Evolutionary conservation across 1,139 yeast species (phyloP), one percentile per base, ranked within the genome.

Genomic region (Candida smagusa): DNA sequence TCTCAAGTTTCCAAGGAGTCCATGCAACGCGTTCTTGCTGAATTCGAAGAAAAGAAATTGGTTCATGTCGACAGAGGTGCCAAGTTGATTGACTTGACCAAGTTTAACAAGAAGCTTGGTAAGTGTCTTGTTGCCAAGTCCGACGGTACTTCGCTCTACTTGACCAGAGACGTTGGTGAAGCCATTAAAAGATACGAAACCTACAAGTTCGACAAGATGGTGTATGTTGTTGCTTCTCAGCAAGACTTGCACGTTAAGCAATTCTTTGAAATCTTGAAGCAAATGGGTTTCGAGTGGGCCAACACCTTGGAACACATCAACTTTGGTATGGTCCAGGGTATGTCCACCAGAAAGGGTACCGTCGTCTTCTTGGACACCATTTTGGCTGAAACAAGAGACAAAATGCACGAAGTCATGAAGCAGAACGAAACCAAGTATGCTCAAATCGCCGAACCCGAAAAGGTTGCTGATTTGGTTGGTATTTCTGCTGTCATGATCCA

Each of bases 401-500:
- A 87, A 56, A 92, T 94, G 97, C 96, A 90, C 59, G 95, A 88
- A 52, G 97, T 92, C 41, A 94, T 94, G 98, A 83, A 82, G 68
- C 84, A 83, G 71, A 94, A 92, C 64, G 89, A 83, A 63, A 81
- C 74, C 48, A 94, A 94, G 67, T 94, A 92, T 58, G 83, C 92
- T 6, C 97, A 89, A 68, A 88, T 94, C 50, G 94, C 84, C 58
- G 80, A 92, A 59, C 98, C 99, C 30, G 97, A 94, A 45, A 81
- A 82, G 62, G 86, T 92, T 58, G 97, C 98, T 43, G 98, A 94
- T 60, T 75, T 89, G 55, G 83, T 94, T 41, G 99, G 98, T 62
- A 87, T 92, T 43, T 85, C 97, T 30, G 97, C 98, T 9, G 96
- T 94, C 43, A 90, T 94, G 96, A 86, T 94, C 57, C 98, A 94